phyloP scores from a whole-genome alignment of 2,329 filamentous ascomycete species.

The Penicillium paneum region DNA sequence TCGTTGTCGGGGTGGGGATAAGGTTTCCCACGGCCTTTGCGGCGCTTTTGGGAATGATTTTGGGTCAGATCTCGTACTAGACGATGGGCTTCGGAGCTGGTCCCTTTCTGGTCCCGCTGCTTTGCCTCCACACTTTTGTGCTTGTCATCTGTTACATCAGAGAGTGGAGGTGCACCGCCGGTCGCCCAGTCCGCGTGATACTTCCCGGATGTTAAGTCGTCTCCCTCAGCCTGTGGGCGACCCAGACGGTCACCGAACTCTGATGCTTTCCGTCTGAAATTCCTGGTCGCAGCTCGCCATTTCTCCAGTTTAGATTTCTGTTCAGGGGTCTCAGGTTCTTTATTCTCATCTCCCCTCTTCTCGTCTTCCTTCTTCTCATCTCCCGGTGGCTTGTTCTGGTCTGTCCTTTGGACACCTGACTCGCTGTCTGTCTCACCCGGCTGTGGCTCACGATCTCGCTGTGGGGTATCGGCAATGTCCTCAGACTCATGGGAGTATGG shows the following conservation, averaged over 20 bases:
- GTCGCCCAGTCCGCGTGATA: conserved; percentile 29
- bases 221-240: conserved; percentile 22
- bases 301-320: neutral
- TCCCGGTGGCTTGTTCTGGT: neutral
- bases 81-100: conserved; percentile 32
- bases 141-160: conserved; percentile 31
- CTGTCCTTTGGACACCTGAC: neutral
- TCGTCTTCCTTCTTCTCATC: neutral
- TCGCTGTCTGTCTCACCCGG: neutral
- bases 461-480: conserved; percentile 28
- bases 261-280: conserved; percentile 14
- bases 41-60: conserved; percentile 23
- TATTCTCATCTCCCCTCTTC: neutral
- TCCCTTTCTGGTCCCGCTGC: conserved; percentile 21
- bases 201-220: conserved; percentile 25
- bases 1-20: conserved; percentile 15
- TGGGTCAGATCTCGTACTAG: conserved; percentile 33
- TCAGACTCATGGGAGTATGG: conserved; percentile 25
- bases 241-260: conserved; percentile 22
- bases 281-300: neutral
- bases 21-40: conserved; percentile 14
- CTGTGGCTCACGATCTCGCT: neutral
- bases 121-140: conserved; percentile 31
- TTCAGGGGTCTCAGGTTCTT: neutral
- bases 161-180: conserved; percentile 23